Evolutionary conservation across 371 early-diverging fungal species (phyloP).

Genomic region (Lichtheimia ornata): DNA sequence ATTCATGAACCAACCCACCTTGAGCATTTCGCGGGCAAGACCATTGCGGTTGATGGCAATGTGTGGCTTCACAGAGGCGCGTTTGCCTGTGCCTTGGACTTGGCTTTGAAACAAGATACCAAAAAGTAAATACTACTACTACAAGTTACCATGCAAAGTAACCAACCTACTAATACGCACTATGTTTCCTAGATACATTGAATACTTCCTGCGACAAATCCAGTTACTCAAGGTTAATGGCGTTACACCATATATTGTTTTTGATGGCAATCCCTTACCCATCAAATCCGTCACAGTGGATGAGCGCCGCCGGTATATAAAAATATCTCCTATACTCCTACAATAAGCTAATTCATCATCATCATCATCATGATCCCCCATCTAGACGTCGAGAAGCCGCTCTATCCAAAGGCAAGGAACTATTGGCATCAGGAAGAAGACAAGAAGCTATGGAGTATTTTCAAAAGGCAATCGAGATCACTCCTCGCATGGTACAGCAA

Average conservation of each 20-base stretch:
- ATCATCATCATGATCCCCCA: too few relatives aligned
- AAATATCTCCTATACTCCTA: too few relatives aligned
- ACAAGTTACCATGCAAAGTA: too few relatives aligned
- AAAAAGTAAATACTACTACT: constrained; percentile 13
- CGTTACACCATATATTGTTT: constrained; percentile 91
- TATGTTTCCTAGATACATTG: constrained; percentile 62
- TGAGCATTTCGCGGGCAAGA: constrained; percentile 65
- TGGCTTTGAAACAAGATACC: constrained; percentile 51
- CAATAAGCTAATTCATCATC: too few relatives aligned
- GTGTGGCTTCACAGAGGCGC: constrained; percentile 92
- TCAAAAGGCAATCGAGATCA: constrained; percentile 71
- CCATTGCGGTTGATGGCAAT: constrained; percentile 91
- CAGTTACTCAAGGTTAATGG: constrained; percentile 65
- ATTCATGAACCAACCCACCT: constrained; percentile 70
- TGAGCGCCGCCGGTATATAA: constrained; percentile 58
- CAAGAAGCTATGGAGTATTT: constrained; percentile 73
- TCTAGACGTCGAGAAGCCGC: constrained; percentile 58
- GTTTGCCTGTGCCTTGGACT: constrained; percentile 77
- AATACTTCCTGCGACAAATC: constrained; percentile 75
- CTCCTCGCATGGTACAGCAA: constrained; percentile 76
- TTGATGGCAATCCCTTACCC: constrained; percentile 95
- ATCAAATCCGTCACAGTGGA: constrained; percentile 81
- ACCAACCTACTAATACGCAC: too few relatives aligned
- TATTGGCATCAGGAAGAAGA: constrained; percentile 49
- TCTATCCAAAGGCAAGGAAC: constrained; percentile 49